Evolutionary conservation across 176 grass and related monocot genomes (phyloP).

Genomic region (Hsuehochloa calcarea): DNA sequence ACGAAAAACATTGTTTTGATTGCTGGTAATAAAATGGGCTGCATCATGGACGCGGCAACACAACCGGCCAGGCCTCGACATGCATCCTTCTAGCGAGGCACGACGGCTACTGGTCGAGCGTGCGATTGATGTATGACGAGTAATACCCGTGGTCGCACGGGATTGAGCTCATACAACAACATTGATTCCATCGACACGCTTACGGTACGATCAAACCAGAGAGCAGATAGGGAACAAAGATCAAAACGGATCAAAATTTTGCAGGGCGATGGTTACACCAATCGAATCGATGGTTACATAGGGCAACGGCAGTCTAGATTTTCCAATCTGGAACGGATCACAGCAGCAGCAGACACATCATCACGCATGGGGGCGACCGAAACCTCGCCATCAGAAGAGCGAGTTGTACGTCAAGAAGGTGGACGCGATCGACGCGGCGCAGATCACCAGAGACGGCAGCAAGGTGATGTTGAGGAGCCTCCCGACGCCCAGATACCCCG

Average conservation of each 20-base stretch:
- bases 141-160: too few relatives aligned
- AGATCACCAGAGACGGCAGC: slow-evolving; percentile 79
- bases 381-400: slow-evolving; percentile 52
- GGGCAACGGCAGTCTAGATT: slow-evolving; percentile 8
- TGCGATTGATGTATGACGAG: too few relatives aligned
- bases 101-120: too few relatives aligned
- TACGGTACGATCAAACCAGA: neutral
- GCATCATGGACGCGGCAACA: too few relatives aligned
- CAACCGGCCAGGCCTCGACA: too few relatives aligned
- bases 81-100: too few relatives aligned
- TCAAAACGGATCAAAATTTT: slow-evolving; percentile 45
- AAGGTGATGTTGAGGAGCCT: slow-evolving; percentile 83
- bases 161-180: neutral
- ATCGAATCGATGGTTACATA: neutral
- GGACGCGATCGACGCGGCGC: slow-evolving; percentile 47
- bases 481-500: slow-evolving; percentile 68
- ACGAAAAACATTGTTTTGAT: too few relatives aligned
- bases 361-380: neutral
- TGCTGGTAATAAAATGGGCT: too few relatives aligned
- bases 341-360: neutral
- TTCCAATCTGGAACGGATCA: slow-evolving; percentile 4
- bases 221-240: neutral
- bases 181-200: neutral
- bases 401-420: slow-evolving; percentile 87
- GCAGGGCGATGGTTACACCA: slow-evolving; percentile 5